phyloP scores from a whole-genome alignment of 2,329 filamentous ascomycete species.

The Periconia sp. region DNA sequence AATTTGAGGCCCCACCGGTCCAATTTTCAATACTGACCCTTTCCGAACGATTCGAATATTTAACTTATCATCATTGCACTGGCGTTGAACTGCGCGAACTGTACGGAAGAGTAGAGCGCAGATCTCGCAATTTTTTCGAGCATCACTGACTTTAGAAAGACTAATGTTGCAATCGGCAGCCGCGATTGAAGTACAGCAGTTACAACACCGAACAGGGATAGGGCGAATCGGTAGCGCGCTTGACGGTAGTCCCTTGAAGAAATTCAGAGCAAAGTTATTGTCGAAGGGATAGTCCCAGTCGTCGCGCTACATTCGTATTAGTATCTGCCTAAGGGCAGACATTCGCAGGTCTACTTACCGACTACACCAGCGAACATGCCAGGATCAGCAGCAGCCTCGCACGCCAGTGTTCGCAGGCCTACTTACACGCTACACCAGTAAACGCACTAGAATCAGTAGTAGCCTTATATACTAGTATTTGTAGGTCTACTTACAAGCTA shows the following conservation, averaged over 20 bases:
- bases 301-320: conserved; percentile 12
- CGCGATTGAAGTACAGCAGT: conserved; percentile 12
- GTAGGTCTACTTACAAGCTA: too few relatives aligned
- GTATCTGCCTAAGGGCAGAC: conserved; percentile 2
- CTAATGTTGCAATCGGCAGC: conserved; percentile 4
- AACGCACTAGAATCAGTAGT: too few relatives aligned
- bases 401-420: too few relatives aligned
- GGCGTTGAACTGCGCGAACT: conserved; percentile 8
- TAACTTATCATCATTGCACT: conserved; percentile 6
- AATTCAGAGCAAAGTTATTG: conserved; percentile 12
- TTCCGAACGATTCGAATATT: conserved; percentile 6
- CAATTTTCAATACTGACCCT: conserved; percentile 8
- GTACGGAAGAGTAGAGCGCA: conserved; percentile 10
- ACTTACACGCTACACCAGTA: too few relatives aligned
- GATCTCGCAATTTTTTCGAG: conserved; percentile 11
- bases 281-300: conserved; percentile 11
- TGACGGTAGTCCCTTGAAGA: conserved; percentile 6
- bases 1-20: conserved; percentile 3
- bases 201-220: conserved; percentile 7
- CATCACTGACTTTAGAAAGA: conserved; percentile 11
- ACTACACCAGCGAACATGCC: too few relatives aligned
- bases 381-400: too few relatives aligned
- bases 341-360: too few relatives aligned
- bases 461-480: too few relatives aligned
- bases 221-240: conserved; percentile 4